Evolutionary conservation across 23 red algal genomes (phyloP).

Genomic region (Gracilaria caudata): DNA sequence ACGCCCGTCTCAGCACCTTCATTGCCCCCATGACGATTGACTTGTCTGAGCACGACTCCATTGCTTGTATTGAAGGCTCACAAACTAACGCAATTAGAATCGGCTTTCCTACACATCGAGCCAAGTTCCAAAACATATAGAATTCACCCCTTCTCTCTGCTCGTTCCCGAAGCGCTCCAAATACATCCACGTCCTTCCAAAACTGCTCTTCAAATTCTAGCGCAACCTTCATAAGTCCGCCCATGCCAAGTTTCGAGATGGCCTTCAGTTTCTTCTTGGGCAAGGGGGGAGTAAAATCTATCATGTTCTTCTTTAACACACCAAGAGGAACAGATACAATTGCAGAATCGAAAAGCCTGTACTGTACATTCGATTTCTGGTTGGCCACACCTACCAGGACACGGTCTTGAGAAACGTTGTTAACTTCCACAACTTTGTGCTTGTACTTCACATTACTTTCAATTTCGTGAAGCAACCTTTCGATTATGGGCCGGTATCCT

Average conservation of each 20-base stretch:
- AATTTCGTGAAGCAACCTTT: constrained; percentile 64
- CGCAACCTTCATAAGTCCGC: constrained; percentile 88
- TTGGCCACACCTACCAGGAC: constrained; percentile 27
- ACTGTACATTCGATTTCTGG: constrained; percentile 21
- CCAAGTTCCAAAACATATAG: constrained; percentile 94
- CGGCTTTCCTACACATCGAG: constrained; percentile 56
- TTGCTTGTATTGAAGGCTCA: constrained; percentile 71
- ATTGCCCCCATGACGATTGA: constrained; percentile 47
- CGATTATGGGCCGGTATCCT: constrained; percentile 69
- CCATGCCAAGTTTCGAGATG: constrained; percentile 76
- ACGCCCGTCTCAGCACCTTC: constrained; percentile 65
- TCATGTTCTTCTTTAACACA: constrained; percentile 58
- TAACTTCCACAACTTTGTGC: constrained; percentile 43
- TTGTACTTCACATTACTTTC: constrained; percentile 44
- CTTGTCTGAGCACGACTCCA: constrained; percentile 64
- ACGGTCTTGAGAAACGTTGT: constrained; percentile 18
- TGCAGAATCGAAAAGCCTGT: constrained; percentile 61
- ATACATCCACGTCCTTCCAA: constrained; percentile 65
- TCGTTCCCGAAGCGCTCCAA: constrained; percentile 67
- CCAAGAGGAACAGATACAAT: constrained; percentile 84
- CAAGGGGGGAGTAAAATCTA: constrained; percentile 69
- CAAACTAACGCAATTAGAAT: constrained; percentile 70
- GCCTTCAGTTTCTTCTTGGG: constrained; percentile 75
- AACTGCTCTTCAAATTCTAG: constrained; percentile 73
- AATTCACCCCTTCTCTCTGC: constrained; percentile 67